These are phyloP conservation scores for Psilocybe subaeruginosa DNA, from an alignment of 768 basidiomycete species.

Conservation along the genomic window DNA sequence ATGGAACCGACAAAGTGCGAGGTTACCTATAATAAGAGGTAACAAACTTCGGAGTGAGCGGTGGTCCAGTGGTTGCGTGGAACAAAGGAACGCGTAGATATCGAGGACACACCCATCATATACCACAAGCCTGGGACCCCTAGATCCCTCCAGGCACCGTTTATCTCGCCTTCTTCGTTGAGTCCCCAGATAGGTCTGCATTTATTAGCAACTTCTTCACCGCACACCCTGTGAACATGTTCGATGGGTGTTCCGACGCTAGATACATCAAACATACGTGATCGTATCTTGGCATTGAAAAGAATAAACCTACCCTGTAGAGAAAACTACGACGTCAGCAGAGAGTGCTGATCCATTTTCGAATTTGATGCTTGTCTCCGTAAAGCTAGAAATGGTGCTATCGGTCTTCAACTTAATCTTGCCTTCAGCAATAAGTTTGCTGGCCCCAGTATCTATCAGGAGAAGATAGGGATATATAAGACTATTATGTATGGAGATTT, in stretches of 20 bases:
- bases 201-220: conserved; percentile 24
- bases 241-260: conserved; percentile 49
- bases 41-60: no score
- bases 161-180: conserved; percentile 65
- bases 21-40: conserved; percentile 41
- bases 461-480: no score
- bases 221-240: conserved; percentile 30
- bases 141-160: conserved; percentile 36
- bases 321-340: conserved; percentile 61
- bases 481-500: no score
- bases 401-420: conserved; percentile 77
- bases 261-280: background rate
- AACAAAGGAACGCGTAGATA: background rate
- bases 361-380: conserved; percentile 46
- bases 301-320: conserved; percentile 50
- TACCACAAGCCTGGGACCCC: conserved; percentile 60
- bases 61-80: no score
- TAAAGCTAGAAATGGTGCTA: conserved; percentile 47
- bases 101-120: conserved; percentile 40
- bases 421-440: conserved; percentile 63
- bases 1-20: conserved; percentile 66
- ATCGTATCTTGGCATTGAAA: background rate
- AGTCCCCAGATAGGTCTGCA: conserved; percentile 60
- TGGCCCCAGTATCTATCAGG: conserved; percentile 55
- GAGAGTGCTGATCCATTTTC: conserved; percentile 48